A percentile compares a stretch with the other conserved stretches of the same genome.
phyloP scores from a whole-genome alignment of 2,329 filamentous ascomycete genomes.

The Colletotrichum musicola region DNA sequence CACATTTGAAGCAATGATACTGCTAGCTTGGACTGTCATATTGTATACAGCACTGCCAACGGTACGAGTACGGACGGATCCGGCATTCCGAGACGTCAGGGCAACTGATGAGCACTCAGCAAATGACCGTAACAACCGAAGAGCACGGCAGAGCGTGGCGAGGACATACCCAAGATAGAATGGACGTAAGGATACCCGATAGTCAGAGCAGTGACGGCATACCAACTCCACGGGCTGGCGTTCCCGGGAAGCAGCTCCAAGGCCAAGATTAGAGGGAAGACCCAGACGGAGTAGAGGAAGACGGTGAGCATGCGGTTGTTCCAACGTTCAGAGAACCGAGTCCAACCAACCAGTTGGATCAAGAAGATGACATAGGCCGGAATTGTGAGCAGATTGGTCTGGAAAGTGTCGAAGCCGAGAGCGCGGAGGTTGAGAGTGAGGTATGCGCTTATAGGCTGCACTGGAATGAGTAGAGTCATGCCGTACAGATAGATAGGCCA shows the following conservation, averaged over 20 bases:
- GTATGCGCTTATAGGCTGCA: constrained; percentile 50
- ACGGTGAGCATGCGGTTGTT: constrained; percentile 50
- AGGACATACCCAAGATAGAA: constrained; percentile 46
- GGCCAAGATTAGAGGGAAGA: constrained; percentile 63
- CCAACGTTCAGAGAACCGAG: constrained; percentile 59
- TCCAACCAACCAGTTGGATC: constrained; percentile 56
- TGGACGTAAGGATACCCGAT: constrained; percentile 62
- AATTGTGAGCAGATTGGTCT: constrained; percentile 67
- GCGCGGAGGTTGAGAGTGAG: constrained; percentile 63
- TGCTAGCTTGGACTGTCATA: constrained; percentile 61
- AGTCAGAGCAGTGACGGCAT: constrained; percentile 57
- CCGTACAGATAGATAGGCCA: constrained; percentile 66
- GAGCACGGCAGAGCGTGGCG: too few species aligned
- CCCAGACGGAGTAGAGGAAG: constrained; percentile 59
- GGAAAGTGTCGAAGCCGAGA: constrained; percentile 64
- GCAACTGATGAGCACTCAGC: constrained; percentile 59
- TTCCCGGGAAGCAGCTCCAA: constrained; percentile 54
- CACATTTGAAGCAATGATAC: constrained; percentile 57
- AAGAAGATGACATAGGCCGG: constrained; percentile 46
- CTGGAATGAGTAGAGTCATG: constrained; percentile 45
- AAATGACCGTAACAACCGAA: too few species aligned
- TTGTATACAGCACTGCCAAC: constrained; percentile 74
- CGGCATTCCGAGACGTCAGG: constrained; percentile 72
- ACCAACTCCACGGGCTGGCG: constrained; percentile 58
- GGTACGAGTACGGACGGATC: constrained; percentile 71